Conservation (phyloP, 768 basidiomycete genomes). For the Kwoniella newhampshirensis region DNA sequence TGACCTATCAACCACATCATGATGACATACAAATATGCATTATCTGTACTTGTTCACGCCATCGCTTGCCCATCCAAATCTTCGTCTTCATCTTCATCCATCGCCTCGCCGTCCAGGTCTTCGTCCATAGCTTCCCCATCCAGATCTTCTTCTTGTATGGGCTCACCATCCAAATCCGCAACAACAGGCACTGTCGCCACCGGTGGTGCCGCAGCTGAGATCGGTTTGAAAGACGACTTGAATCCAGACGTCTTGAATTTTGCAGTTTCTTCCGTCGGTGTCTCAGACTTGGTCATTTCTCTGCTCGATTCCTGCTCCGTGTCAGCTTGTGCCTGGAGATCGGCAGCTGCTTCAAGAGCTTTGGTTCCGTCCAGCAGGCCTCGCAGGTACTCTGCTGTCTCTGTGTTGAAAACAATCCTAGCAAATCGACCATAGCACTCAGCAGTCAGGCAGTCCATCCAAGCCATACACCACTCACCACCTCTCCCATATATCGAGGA, state of each 20-base stretch:
- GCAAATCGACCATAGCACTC: background rate
- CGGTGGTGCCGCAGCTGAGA: constrained; percentile 14
- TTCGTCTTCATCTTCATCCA: constrained; percentile 13
- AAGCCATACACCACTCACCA: constrained; percentile 58
- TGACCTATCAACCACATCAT: background rate
- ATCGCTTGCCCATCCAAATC: constrained; percentile 14
- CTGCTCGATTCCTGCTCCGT: constrained; percentile 3
- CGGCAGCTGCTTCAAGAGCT: constrained; percentile 15
- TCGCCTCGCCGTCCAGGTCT: constrained; percentile 57
- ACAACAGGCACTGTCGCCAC: constrained; percentile 31
- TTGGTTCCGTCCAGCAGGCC: constrained; percentile 63
- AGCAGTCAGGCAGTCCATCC: background rate
- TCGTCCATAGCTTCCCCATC: constrained; percentile 58
- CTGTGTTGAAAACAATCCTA: constrained; percentile 88
- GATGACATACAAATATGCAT: no score
- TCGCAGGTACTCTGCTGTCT: constrained; percentile 74
- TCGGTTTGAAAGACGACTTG: constrained; percentile 48
- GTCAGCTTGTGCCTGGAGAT: background rate
- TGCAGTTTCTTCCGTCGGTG: constrained; percentile 1
- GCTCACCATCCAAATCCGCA: constrained; percentile 58
- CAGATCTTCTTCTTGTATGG: constrained; percentile 47
- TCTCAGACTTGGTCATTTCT: background rate
- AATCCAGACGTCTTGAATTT: constrained; percentile 52
- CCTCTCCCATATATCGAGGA: constrained; percentile 96
- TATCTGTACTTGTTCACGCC: background rate